These are phyloP conservation scores for Deinandra increscens DNA, from an alignment of 129 eudicot genomes.

Conservation along the genomic window DNA sequence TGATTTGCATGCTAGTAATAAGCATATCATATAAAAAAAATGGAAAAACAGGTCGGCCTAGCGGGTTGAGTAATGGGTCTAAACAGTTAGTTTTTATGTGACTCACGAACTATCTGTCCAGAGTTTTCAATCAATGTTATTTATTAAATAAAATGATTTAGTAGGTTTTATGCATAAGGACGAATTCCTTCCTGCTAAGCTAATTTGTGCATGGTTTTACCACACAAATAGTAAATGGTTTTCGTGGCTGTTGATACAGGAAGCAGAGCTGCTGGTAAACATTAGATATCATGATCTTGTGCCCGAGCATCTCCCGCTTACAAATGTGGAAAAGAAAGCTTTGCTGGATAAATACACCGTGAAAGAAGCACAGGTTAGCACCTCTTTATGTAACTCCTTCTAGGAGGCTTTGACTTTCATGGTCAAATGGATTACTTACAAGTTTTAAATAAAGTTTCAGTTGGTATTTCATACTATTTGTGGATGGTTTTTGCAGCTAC, in stretches of 20 bases:
- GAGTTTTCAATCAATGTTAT: not conserved
- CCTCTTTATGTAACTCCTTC: not conserved
- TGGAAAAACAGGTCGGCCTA: not conserved
- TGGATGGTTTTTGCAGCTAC: slow-evolving; percentile 28
- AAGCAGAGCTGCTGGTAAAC: slow-evolving; percentile 38
- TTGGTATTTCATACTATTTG: not conserved
- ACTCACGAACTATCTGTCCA: not conserved
- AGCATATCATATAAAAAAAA: not conserved
- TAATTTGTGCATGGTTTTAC: not conserved
- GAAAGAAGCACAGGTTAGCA: slow-evolving; percentile 34
- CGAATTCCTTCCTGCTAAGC: no score
- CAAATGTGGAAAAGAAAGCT: slow-evolving; percentile 31
- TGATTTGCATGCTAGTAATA: not conserved
- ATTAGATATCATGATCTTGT: slow-evolving; percentile 39
- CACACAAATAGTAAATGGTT: not conserved
- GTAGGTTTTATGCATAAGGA: not conserved
- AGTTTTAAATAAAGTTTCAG: not conserved
- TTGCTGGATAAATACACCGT: slow-evolving; percentile 30
- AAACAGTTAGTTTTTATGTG: slow-evolving; percentile 5
- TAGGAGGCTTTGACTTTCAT: slow-evolving; percentile 9
- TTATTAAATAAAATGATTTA: not conserved
- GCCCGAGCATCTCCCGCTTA: slow-evolving; percentile 40
- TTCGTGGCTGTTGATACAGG: slow-evolving; percentile 23
- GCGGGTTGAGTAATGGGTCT: not conserved
- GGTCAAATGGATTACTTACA: slow-evolving; percentile 4